These are phyloP conservation scores for Neurospora sp. DNA, from an alignment of 495 filamentous ascomycete genomes.

Conservation along the genomic window DNA sequence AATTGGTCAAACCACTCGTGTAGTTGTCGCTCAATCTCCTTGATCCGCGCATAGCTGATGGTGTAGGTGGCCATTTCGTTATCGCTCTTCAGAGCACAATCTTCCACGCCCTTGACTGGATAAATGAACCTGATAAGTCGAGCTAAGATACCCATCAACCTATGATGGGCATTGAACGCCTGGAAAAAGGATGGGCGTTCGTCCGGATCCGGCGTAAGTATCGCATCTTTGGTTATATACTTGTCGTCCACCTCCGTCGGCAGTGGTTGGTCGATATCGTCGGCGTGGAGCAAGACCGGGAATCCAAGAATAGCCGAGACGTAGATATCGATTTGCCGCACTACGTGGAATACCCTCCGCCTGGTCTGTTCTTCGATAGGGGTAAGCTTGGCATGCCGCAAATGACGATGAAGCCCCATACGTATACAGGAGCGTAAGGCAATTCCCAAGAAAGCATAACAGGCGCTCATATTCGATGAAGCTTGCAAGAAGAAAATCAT, in stretches of 20 bases:
- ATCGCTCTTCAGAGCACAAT: slow-evolving; percentile 37
- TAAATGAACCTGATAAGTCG: slow-evolving; percentile 89
- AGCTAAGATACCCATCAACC: slow-evolving; percentile 63
- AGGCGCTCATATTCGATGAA: slow-evolving; percentile 82
- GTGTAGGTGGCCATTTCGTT: slow-evolving; percentile 49
- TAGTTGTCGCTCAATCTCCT: slow-evolving; percentile 83
- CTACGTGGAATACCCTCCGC: slow-evolving; percentile 80
- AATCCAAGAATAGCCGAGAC: slow-evolving; percentile 82
- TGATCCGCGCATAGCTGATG: slow-evolving; percentile 79
- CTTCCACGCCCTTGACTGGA: slow-evolving; percentile 64
- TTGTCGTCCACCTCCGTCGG: slow-evolving; percentile 85
- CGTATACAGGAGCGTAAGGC: slow-evolving; percentile 76
- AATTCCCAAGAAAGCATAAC: slow-evolving; percentile 88
- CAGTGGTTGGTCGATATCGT: slow-evolving; percentile 86
- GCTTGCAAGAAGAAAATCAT: slow-evolving; percentile 92
- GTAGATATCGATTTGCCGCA: slow-evolving; percentile 91
- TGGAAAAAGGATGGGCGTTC: slow-evolving; percentile 58
- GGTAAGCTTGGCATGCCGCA: slow-evolving; percentile 59
- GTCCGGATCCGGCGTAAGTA: slow-evolving; percentile 65
- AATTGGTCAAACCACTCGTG: slow-evolving; percentile 75
- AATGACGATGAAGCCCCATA: slow-evolving; percentile 77
- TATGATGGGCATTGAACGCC: slow-evolving; percentile 77
- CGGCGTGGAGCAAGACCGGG: slow-evolving; percentile 71
- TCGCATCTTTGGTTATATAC: slow-evolving; percentile 70
- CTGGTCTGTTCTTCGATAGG: slow-evolving; percentile 78